Percentiles rank a stretch among this genome's conserved stretches.
phyloP scores from a whole-genome alignment of 495 filamentous ascomycete species.

The Choiromyces venosus region DNA sequence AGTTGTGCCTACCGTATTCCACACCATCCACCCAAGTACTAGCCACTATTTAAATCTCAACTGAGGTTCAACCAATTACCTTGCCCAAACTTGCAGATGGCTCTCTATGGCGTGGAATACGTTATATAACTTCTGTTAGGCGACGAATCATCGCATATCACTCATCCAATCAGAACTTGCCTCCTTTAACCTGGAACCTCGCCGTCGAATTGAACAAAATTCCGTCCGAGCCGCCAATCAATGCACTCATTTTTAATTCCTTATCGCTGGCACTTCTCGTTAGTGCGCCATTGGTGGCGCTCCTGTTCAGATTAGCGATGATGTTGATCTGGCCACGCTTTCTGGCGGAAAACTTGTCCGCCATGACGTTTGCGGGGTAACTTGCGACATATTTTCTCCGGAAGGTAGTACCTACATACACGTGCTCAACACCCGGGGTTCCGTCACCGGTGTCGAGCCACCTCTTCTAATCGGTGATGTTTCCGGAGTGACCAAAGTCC shows the following conservation, averaged over 20 bases:
- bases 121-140: background rate
- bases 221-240: constrained; percentile 17
- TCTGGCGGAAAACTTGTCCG: constrained; percentile 43
- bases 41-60: too few relatives aligned
- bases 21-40: constrained; percentile 4
- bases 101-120: background rate
- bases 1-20: constrained; percentile 6
- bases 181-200: constrained; percentile 17
- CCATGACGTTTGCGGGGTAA: constrained; percentile 45
- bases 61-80: too few relatives aligned
- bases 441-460: constrained; percentile 47
- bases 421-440: constrained; percentile 45
- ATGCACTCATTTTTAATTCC: constrained; percentile 11
- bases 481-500: constrained; percentile 46
- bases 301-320: constrained; percentile 5
- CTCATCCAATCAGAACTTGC: background rate
- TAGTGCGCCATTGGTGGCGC: constrained; percentile 3
- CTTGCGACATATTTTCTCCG: constrained; percentile 44
- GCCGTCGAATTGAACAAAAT: constrained; percentile 20
- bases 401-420: constrained; percentile 40
- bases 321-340: constrained; percentile 14
- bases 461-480: constrained; percentile 46
- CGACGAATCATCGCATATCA: background rate
- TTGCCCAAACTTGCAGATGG: background rate
- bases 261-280: background rate